These are phyloP conservation scores for Farysia itapuensis DNA, from an alignment of 1,284 basidiomycete species.

Conservation along the genomic window DNA sequence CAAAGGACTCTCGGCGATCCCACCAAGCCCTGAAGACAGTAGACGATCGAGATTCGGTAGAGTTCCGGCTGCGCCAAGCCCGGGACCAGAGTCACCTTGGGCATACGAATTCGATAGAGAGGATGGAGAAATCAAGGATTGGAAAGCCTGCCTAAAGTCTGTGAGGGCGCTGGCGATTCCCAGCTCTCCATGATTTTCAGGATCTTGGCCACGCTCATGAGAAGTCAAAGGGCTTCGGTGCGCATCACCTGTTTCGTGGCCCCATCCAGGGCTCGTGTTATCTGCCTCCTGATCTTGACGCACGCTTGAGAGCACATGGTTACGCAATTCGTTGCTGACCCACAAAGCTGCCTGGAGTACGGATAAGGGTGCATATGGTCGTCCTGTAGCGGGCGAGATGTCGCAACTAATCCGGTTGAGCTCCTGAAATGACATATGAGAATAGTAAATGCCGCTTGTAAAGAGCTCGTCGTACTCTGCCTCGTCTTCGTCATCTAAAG, in stretches of 20 bases:
- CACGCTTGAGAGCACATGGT: conserved; percentile 25
- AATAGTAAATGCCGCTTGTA: conserved; percentile 77
- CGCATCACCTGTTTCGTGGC: conserved; percentile 2
- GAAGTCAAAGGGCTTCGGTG: too few species aligned
- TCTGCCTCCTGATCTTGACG: conserved; percentile 11
- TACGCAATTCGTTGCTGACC: conserved; percentile 45
- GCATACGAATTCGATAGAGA: conserved; percentile 7
- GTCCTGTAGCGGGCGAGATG: conserved; percentile 22
- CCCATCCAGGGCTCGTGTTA: not conserved
- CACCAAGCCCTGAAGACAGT: conserved; percentile 13
- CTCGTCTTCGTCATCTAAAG: conserved; percentile 42
- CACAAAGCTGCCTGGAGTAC: conserved; percentile 48
- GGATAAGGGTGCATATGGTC: conserved; percentile 32
- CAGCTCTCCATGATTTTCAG: conserved; percentile 27
- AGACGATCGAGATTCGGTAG: not conserved
- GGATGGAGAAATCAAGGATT: conserved; percentile 2
- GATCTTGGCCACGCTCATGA: too few species aligned
- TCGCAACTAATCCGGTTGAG: conserved; percentile 40
- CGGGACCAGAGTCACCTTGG: conserved; percentile 14
- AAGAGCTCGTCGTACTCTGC: conserved; percentile 67
- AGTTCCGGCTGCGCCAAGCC: conserved; percentile 3
- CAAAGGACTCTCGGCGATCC: conserved; percentile 27
- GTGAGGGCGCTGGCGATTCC: conserved; percentile 39
- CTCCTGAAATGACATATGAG: conserved; percentile 70
- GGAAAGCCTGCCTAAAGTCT: conserved; percentile 33